Conservation (phyloP, 768 basidiomycete genomes). For the Leucosporidium creatinivorum region DNA sequence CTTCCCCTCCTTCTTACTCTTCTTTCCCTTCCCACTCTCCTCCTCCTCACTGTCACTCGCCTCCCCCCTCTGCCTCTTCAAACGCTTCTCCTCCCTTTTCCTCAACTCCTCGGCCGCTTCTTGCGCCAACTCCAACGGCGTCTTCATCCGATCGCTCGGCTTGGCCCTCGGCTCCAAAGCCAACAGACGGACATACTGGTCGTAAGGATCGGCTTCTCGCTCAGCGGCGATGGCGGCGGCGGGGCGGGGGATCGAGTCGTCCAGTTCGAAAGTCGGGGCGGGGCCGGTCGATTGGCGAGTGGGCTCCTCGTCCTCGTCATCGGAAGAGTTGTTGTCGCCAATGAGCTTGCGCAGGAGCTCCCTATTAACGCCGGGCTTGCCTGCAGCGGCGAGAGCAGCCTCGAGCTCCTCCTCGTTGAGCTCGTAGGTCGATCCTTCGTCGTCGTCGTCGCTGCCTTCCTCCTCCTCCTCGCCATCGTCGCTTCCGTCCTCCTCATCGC, state of each 20-base stretch:
- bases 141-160: slow-evolving; percentile 90
- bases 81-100: slow-evolving; percentile 69
- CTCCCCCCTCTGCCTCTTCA: slow-evolving; percentile 77
- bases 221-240: slow-evolving; percentile 7
- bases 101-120: slow-evolving; percentile 82
- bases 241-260: slow-evolving; percentile 6
- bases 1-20: slow-evolving; percentile 48
- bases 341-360: slow-evolving; percentile 38
- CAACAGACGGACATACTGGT: slow-evolving; percentile 72
- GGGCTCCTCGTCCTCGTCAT: slow-evolving; percentile 11
- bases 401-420: slow-evolving; percentile 32
- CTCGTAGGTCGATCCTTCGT: slow-evolving; percentile 24
- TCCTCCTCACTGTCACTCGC: slow-evolving; percentile 43
- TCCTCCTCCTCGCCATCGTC: slow-evolving; percentile 7
- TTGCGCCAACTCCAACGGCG: slow-evolving; percentile 83
- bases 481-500: slow-evolving; percentile 2
- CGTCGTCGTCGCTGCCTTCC: slow-evolving; percentile 2
- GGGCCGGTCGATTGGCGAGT: slow-evolving; percentile 5
- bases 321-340: slow-evolving; percentile 17
- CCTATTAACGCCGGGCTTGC: slow-evolving; percentile 36
- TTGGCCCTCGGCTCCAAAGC: slow-evolving; percentile 89
- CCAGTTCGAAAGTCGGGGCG: background rate
- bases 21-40: slow-evolving; percentile 57
- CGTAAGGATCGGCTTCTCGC: slow-evolving; percentile 59
- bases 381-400: slow-evolving; percentile 23